Evolutionary conservation across 345 rosid species (phyloP).

Genomic region (Iberis pinnata): DNA sequence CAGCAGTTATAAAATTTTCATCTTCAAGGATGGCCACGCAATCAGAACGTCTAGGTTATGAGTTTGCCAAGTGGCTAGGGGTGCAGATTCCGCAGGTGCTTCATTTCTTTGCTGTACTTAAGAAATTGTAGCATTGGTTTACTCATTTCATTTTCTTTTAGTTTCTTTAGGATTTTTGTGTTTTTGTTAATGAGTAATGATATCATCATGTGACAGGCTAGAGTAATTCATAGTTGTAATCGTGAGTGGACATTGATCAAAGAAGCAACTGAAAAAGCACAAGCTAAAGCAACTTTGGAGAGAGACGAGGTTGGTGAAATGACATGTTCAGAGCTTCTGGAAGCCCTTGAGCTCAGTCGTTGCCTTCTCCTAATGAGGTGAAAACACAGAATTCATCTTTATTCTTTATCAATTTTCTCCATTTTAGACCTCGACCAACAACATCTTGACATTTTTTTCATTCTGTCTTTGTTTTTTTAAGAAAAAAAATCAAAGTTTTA

Average conservation of each 20-base stretch:
- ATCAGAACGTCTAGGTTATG: conserved; percentile 98
- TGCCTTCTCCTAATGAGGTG: conserved; percentile 96
- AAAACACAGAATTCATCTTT: conserved; percentile 17
- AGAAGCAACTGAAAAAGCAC: conserved; percentile 92
- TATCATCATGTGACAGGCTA: conserved; percentile 48
- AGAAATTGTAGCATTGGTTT: not conserved
- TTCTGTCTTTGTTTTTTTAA: not conserved
- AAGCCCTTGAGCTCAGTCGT: conserved; percentile 97
- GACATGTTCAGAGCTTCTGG: conserved; percentile 91
- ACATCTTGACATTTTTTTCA: not conserved
- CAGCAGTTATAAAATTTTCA: conserved; percentile 95
- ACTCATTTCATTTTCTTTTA: not conserved
- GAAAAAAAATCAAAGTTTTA: not conserved
- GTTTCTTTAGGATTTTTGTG: not conserved
- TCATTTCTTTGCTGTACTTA: conserved; percentile 3
- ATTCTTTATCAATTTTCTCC: not conserved
- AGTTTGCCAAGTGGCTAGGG: conserved; percentile 93
- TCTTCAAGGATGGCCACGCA: conserved; percentile 99
- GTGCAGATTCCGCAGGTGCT: conserved; percentile 88
- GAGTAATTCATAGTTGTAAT: conserved; percentile 83
- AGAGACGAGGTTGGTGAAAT: conserved; percentile 86
- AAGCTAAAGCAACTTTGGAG: conserved; percentile 55
- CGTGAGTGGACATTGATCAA: conserved; percentile 82
- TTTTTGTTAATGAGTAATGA: conserved; percentile 5
- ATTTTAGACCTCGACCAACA: not conserved